Evolutionary conservation across 2,329 filamentous ascomycete genomes (phyloP).

Genomic region (Exophiala aquamarina): DNA sequence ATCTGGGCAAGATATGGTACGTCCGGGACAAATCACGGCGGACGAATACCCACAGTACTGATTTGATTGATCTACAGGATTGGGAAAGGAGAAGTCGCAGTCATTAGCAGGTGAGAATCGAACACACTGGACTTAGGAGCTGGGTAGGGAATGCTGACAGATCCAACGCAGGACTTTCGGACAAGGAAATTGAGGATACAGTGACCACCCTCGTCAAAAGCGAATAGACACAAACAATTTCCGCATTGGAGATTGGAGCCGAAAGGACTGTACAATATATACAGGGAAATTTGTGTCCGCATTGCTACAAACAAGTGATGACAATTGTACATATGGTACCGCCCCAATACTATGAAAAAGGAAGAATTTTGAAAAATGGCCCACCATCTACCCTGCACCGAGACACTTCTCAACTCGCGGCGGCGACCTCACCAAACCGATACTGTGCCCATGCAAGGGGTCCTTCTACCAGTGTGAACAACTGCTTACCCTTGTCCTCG

Average conservation of each 20-base stretch:
- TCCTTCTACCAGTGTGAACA: constrained; percentile 52
- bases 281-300: too few relatives aligned
- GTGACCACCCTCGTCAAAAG: constrained; percentile 63
- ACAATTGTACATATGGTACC: constrained; percentile 23
- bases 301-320: constrained; percentile 7
- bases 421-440: constrained; percentile 43
- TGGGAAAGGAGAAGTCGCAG: constrained; percentile 67
- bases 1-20: constrained; percentile 91
- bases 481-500: constrained; percentile 44
- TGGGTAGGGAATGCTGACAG: too few relatives aligned
- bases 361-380: not conserved
- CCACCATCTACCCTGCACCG: not conserved
- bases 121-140: not conserved
- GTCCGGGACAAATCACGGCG: constrained; percentile 28
- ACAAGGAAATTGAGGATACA: constrained; percentile 69
- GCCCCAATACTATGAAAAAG: not conserved
- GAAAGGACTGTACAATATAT: constrained; percentile 1
- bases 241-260: too few relatives aligned
- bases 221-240: constrained; percentile 25
- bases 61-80: constrained; percentile 48
- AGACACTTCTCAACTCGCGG: too few relatives aligned
- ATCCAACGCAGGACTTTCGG: constrained; percentile 57
- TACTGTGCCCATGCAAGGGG: constrained; percentile 58
- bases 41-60: not conserved
- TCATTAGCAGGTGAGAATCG: constrained; percentile 55